phyloP scores from a whole-genome alignment of 768 basidiomycete genomes.

The Xerocomellus intermedius region DNA sequence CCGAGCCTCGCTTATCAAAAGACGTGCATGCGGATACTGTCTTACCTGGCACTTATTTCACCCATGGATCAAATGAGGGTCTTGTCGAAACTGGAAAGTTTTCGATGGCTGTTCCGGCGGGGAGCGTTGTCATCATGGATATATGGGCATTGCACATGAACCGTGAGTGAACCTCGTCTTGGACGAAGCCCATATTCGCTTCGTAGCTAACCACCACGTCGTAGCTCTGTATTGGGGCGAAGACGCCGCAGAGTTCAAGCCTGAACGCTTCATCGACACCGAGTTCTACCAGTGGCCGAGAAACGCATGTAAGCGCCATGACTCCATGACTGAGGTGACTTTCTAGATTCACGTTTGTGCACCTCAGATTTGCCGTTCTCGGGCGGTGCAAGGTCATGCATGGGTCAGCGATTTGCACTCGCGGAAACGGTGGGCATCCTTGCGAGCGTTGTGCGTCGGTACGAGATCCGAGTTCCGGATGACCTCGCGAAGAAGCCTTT shows the following conservation, averaged over 20 bases:
- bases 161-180: constrained; percentile 32
- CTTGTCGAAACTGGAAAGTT: constrained; percentile 29
- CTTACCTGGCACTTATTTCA: constrained; percentile 36
- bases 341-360: neutral
- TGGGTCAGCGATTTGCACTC: constrained; percentile 49
- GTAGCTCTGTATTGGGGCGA: constrained; percentile 51
- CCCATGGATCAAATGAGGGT: constrained; percentile 16
- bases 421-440: constrained; percentile 43
- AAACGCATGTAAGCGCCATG: constrained; percentile 40
- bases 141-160: constrained; percentile 44
- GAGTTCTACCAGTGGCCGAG: constrained; percentile 51
- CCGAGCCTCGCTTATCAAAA: constrained; percentile 38
- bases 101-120: constrained; percentile 37
- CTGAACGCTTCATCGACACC: constrained; percentile 51
- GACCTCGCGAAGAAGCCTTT: constrained; percentile 30
- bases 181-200: neutral
- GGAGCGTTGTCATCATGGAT: constrained; percentile 42
- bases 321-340: neutral
- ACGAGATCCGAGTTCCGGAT: constrained; percentile 40
- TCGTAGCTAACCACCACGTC: neutral
- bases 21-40: constrained; percentile 35
- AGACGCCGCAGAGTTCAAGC: constrained; percentile 44
- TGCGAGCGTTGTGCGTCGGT: constrained; percentile 42
- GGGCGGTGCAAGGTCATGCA: constrained; percentile 44
- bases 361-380: constrained; percentile 45